Evolutionary conservation across 805 yeast species (phyloP).

Genomic region (Huiozyma sinensis): DNA sequence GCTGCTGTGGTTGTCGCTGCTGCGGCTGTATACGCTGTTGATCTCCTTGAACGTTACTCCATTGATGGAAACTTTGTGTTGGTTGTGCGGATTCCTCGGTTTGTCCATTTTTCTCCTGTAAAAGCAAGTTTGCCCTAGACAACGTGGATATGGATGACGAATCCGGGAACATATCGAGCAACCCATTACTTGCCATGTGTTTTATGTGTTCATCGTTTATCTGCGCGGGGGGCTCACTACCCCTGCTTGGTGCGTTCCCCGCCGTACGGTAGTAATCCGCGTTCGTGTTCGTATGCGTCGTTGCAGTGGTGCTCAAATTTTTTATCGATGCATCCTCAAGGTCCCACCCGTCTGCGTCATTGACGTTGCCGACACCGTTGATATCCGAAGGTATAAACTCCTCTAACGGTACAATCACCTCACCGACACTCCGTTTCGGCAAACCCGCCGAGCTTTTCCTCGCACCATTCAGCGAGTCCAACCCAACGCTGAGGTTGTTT

Average conservation of each 20-base stretch:
- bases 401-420: conserved; percentile 29
- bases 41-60: background rate
- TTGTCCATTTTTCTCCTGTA: conserved; percentile 10
- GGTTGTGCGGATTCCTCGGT: background rate
- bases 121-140: conserved; percentile 11
- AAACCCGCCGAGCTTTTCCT: background rate
- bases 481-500: background rate
- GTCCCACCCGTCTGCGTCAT: conserved; percentile 8
- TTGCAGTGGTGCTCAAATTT: background rate
- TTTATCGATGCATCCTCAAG: conserved; percentile 2
- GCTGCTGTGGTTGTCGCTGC: background rate
- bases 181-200: conserved; percentile 23
- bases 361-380: conserved; percentile 25
- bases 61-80: background rate
- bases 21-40: background rate
- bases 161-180: conserved; percentile 32
- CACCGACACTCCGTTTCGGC: conserved; percentile 26
- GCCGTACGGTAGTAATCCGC: background rate
- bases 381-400: conserved; percentile 29
- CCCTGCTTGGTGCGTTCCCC: background rate
- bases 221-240: background rate
- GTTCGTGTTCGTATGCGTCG: background rate
- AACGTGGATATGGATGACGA: conserved; percentile 17
- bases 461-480: background rate
- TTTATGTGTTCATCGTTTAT: background rate